phyloP scores from a whole-genome alignment of 192 early-diverging fungal species.

The Paraglomus brasilianum region DNA sequence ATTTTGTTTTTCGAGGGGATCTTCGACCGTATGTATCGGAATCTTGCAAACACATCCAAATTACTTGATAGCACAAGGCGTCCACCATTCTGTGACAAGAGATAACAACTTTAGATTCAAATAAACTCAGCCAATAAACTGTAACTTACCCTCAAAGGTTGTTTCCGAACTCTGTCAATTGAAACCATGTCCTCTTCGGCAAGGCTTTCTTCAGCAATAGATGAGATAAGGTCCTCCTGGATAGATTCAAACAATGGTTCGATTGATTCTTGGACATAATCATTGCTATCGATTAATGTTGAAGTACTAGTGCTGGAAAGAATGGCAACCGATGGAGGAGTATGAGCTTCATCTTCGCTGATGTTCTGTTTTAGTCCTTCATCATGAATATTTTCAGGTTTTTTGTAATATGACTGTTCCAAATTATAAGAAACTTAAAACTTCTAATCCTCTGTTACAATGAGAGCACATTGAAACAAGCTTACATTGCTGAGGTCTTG shows the following conservation, averaged over 20 bases:
- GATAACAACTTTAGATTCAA: too few species aligned
- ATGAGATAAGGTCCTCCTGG: background rate
- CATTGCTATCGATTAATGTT: background rate
- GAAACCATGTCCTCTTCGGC: background rate
- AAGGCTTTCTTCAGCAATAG: constrained; percentile 3
- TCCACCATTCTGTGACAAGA: background rate
- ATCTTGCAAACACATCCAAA: constrained; percentile 6
- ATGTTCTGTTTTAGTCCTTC: constrained; percentile 11
- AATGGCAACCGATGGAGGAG: too few species aligned
- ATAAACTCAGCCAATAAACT: too few species aligned
- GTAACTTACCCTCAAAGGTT: constrained; percentile 3
- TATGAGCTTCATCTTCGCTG: too few species aligned
- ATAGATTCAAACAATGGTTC: constrained; percentile 7
- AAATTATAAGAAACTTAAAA: constrained; percentile 26
- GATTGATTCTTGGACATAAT: background rate
- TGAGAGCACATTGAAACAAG: constrained; percentile 27
- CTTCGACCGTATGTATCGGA: constrained; percentile 6
- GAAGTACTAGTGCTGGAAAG: too few species aligned
- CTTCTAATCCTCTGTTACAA: constrained; percentile 24
- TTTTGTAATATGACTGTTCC: constrained; percentile 20
- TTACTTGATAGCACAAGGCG: constrained; percentile 13
- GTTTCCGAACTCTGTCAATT: background rate
- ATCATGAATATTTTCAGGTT: constrained; percentile 29
- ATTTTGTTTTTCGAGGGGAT: constrained; percentile 14
- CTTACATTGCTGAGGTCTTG: constrained; percentile 28